These are phyloP conservation scores for Xylaria sp. DNA, from an alignment of 2,329 filamentous ascomycete genomes.

Conservation along the genomic window DNA sequence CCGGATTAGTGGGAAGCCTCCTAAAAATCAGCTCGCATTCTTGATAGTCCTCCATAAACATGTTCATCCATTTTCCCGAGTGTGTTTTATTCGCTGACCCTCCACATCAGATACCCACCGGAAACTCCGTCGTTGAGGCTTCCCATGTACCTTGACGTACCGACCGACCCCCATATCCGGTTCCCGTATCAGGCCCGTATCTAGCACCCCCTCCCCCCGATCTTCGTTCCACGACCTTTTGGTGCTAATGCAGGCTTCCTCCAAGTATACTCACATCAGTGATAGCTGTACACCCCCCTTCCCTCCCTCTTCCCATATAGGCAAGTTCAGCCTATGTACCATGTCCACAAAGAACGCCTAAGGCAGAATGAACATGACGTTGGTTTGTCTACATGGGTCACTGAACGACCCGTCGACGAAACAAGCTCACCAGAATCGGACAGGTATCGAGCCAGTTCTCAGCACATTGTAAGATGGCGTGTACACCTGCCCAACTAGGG, in stretches of 20 bases:
- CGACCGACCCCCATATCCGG: constrained; percentile 13
- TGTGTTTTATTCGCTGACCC: constrained; percentile 16
- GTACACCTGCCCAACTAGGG: constrained; percentile 1
- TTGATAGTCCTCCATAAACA: constrained; percentile 3
- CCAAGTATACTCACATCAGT: constrained; percentile 16
- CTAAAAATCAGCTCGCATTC: constrained; percentile 14
- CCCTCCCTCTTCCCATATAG: constrained; percentile 17
- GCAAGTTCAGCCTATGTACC: constrained; percentile 10
- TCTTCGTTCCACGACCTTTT: constrained; percentile 10
- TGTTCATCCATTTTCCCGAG: constrained; percentile 16
- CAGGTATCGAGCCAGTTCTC: background rate
- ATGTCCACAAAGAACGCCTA: constrained; percentile 2
- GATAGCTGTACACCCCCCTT: constrained; percentile 26
- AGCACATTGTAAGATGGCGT: background rate
- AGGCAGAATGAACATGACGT: constrained; percentile 25
- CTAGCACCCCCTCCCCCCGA: constrained; percentile 13
- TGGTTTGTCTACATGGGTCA: background rate
- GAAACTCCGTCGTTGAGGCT: constrained; percentile 1
- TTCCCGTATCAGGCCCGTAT: constrained; percentile 14
- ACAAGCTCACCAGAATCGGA: background rate
- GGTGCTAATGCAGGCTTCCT: constrained; percentile 19
- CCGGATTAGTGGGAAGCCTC: background rate
- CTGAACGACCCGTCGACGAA: constrained; percentile 4
- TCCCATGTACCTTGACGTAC: constrained; percentile 18
- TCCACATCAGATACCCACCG: constrained; percentile 18